Percentiles rank a stretch among this genome's conserved stretches.
Evolutionary conservation across 129 eudicot species (phyloP).

Genomic region (Tagetes patula): DNA sequence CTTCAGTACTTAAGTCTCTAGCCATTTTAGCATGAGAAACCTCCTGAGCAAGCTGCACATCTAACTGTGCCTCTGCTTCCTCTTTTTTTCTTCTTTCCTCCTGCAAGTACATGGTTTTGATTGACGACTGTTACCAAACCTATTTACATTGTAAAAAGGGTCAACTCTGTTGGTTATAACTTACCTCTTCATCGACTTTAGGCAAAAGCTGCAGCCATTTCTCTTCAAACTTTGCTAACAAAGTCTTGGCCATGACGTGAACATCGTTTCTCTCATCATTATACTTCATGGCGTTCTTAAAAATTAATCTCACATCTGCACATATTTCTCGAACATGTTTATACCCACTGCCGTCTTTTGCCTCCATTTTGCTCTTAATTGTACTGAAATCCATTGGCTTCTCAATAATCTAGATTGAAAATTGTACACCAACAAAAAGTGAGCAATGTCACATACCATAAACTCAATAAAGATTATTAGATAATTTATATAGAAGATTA

Average conservation of each 20-base stretch:
- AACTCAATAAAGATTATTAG: background rate
- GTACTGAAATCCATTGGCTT: constrained; percentile 95
- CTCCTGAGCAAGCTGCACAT: constrained; percentile 83
- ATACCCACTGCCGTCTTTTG: constrained; percentile 78
- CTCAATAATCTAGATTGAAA: constrained; percentile 56
- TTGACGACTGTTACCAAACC: background rate
- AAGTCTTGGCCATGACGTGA: constrained; percentile 89
- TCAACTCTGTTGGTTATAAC: background rate
- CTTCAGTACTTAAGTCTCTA: constrained; percentile 61
- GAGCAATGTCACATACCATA: background rate
- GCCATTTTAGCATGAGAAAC: constrained; percentile 90
- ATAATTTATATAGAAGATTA: background rate
- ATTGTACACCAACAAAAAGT: constrained; percentile 22
- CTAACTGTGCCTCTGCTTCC: constrained; percentile 72
- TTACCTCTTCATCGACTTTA: constrained; percentile 93
- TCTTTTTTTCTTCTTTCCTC: constrained; percentile 77
- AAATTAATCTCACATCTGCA: constrained; percentile 84
- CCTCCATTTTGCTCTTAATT: constrained; percentile 69
- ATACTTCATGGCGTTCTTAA: constrained; percentile 87
- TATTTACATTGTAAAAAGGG: background rate
- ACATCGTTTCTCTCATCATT: constrained; percentile 76
- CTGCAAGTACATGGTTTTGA: constrained; percentile 36
- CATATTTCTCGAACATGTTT: constrained; percentile 78
- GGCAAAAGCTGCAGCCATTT: constrained; percentile 95
- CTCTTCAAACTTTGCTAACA: constrained; percentile 81